Evolutionary conservation across 2,329 filamentous ascomycete genomes (phyloP), one percentile per base, ranked within the genome.

Genomic region (Verticillium klebahnii): DNA sequence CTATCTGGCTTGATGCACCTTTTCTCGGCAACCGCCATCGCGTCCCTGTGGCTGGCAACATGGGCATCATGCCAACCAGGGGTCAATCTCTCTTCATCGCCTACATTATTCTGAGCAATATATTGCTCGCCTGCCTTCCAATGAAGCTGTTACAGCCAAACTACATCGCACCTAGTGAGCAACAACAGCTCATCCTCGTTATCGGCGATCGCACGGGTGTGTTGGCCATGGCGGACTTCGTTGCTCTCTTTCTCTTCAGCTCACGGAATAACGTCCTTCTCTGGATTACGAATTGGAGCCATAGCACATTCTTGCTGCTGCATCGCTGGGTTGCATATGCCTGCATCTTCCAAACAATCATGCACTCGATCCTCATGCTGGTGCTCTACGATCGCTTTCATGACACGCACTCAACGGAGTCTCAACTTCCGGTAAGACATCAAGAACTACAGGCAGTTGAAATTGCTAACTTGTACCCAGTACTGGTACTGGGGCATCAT

Each of bases 71-170:
- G 0, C 80, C 80, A 0, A 81, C 77, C 0, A 61, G 73, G 1
- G 79, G 79, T 1, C 80, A 82, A 54, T 67, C 70, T 8, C 59
- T 82, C 14, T 82, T 78, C 67, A 77, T 84, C 37, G 54, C 71
- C 12, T 68, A 77, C 56, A 69, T 81, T 19, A 62, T 78, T 19
- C 64, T 68, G 17, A 66, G 79, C 23, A 81, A 80, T 62, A 61
- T 75, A 14, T 56, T 76, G 14, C 68, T 78, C 1, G 66, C 64
- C 5, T 68, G 70, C 17, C 67, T 72, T 12, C 71, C 71, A 2
- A 77, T 74, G 59, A 60, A 67, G 0, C 61, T 62, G 1, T 50
- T 63, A 9, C 62, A 64, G 2, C 74, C 73, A 0, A 72, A 76
- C 59, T 61, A 57, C 14, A 59, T 34, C 36, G 36, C 57, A 14